Evolutionary conservation across 495 filamentous ascomycete species (phyloP), one percentile per base, ranked within the genome.

Genomic region (Tuber umbilicatum): DNA sequence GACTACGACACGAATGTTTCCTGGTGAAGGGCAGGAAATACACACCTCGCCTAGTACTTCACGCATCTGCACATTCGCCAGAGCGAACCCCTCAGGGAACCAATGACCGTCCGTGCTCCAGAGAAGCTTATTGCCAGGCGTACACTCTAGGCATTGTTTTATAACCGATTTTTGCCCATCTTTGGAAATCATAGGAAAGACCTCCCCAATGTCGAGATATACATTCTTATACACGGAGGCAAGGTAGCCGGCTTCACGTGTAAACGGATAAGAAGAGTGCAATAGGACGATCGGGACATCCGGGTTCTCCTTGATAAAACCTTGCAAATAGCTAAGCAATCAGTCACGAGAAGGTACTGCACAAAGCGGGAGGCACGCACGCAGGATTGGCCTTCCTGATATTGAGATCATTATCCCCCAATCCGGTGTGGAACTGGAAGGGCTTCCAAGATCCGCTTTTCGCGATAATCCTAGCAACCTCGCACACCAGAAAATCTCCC

Each of bases 41-140:
- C 69, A n/a, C 45, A 80, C 79, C 75, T 81, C 79, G 14, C 74
- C 70, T 45, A 96, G 84, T 14, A 88, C 91, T 73, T 93, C 90
- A 37, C 93, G 88, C 75, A 94, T 90, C 82, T 97, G 93, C 72
- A 86, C 86, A 72, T 91, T 90, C 23, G 93, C 92, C 47, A 95
- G 85, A 81, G 92, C 88, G 81, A 90, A 97, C 2, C 91, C 93
- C 83, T 97, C 94, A 0, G 94, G 91, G 75, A 93, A 93, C 81
- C 87, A 91, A 80, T 94, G 91, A 0, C 92, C 93, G 83, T 96
- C 93, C 0, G 91, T 93, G 75, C 92, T 94, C 90, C 93, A 97
- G 2, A 94, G 80, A 4, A 97, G 83, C 82, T 95, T 95, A 74
- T 88, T 89, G 39, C 86, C 88, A 0, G 94, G 94, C 55, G 89